A percentile compares a stretch with the other conserved stretches of the same genome.
These are phyloP conservation scores for Bassia scoparia DNA, from an alignment of 148 eudicot genomes.

Conservation along the genomic window DNA sequence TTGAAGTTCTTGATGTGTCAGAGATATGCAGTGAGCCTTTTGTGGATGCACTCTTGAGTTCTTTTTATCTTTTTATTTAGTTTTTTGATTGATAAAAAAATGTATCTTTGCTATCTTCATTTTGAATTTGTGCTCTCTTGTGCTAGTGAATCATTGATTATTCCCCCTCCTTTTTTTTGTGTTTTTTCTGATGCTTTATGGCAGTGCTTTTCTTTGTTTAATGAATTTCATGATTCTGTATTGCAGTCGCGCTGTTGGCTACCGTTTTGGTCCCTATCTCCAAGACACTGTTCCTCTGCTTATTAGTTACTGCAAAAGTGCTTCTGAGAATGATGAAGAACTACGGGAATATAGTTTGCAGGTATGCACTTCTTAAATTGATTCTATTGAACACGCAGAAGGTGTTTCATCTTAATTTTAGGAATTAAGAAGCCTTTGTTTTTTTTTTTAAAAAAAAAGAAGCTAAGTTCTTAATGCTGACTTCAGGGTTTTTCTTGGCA, in stretches of 20 bases:
- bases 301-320: constrained; percentile 70
- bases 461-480: not conserved
- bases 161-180: not conserved
- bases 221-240: constrained; percentile 6
- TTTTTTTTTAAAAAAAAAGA: not conserved
- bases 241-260: constrained; percentile 90
- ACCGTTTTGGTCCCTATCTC: constrained; percentile 91
- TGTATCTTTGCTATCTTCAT: not conserved
- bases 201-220: not conserved
- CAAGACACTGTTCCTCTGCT: constrained; percentile 86
- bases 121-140: not conserved
- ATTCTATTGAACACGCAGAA: not conserved
- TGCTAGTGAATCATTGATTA: not conserved
- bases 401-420: not conserved
- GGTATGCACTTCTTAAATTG: constrained; percentile 37
- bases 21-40: no score
- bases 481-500: not conserved
- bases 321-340: constrained; percentile 97
- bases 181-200: not conserved
- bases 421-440: not conserved
- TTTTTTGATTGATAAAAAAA: not conserved
- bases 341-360: constrained; percentile 97
- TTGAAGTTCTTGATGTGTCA: no score
- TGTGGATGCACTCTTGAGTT: no score
- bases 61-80: not conserved